These are phyloP conservation scores for Talaromyces sp. DNA, from an alignment of 2,329 filamentous ascomycete genomes.

Conservation along the genomic window DNA sequence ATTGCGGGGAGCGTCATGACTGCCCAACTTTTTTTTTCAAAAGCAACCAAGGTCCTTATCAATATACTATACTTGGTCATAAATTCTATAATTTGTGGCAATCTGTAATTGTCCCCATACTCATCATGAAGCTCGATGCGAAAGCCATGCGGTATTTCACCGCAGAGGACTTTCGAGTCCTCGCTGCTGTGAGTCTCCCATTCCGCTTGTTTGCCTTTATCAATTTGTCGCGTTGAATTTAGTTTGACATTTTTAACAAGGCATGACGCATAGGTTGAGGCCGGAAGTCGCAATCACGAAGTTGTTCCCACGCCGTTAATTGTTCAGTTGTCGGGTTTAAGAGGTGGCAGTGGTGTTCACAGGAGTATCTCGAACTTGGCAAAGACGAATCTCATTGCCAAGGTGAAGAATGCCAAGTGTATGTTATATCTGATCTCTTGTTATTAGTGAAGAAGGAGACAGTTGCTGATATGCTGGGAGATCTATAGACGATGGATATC, in stretches of 20 bases:
- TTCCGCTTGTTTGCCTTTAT: slow-evolving; percentile 23
- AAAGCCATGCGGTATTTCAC: slow-evolving; percentile 90
- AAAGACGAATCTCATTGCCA: slow-evolving; percentile 85
- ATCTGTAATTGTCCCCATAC: background rate
- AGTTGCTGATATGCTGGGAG: slow-evolving; percentile 1
- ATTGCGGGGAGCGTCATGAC: slow-evolving; percentile 15
- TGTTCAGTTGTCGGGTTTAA: slow-evolving; percentile 73
- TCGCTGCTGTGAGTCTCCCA: slow-evolving; percentile 69
- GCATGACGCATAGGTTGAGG: slow-evolving; percentile 65
- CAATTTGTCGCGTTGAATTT: slow-evolving; percentile 23
- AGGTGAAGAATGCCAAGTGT: slow-evolving; percentile 90
- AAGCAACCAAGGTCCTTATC: background rate
- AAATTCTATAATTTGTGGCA: background rate
- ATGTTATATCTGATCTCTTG: slow-evolving; percentile 20
- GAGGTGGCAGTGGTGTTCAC: slow-evolving; percentile 74
- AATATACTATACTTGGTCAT: background rate
- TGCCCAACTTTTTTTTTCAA: slow-evolving; percentile 17
- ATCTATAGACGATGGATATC: slow-evolving; percentile 75
- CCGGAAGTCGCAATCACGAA: slow-evolving; percentile 94
- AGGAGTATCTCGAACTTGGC: slow-evolving; percentile 85
- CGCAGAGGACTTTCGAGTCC: slow-evolving; percentile 89
- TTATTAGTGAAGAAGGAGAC: too few relatives aligned
- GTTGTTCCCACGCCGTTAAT: slow-evolving; percentile 90
- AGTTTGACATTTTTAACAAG: slow-evolving; percentile 36
- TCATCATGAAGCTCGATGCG: slow-evolving; percentile 86